Evolutionary conservation across 2,329 filamentous ascomycete species (phyloP), one percentile per base, ranked within the genome.

Genomic region (Ophiostoma tasmaniense): DNA sequence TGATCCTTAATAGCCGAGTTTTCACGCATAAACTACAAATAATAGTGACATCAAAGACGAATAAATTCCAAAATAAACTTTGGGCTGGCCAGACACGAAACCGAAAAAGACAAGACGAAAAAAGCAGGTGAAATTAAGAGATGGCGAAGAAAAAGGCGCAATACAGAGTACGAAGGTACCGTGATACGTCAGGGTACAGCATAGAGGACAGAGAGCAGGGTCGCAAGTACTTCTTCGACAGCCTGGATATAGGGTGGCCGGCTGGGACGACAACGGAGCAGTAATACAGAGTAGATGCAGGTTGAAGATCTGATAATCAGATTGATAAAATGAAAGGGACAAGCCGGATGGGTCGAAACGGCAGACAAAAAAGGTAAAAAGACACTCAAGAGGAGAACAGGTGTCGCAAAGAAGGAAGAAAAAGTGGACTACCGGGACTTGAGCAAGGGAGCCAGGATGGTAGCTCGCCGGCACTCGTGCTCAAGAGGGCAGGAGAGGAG

Each of bases 261-360:
- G 50, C 50, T 55, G 50, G 45, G 25, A 61, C 55, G 25, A 61
- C 25, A 61, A 61, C 55, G 55, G 55, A 61, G 25, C 30, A 37
- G 33, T 17, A 37, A n/a, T 17, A 33, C 33, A 33, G 61, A 37
- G 33, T 33, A 64, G 61, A 62, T 37, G 61, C 61, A 35, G 61
- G 61, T 37, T 2, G 30, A 30, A 64, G 61, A 64, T 64, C 61
- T 64, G 61, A 64, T 64, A 64, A 64, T 64, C 61, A 64, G 61
- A 64, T 64, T 64, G 61, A 64, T 64, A 64, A 64, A 64, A 64
- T 64, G 33, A 64, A 64, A 37, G 61, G 61, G 33, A 64, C 61
- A 64, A 22, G 61, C 61, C 61, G 61, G 61, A 33, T 61, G 55
- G 30, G 33, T 64, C 17, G 64, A 25, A 11, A 59, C n/a, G 66